Conservation (phyloP, 192 early-diverging fungal species). For the Gryganskiella cystojenkinii region DNA sequence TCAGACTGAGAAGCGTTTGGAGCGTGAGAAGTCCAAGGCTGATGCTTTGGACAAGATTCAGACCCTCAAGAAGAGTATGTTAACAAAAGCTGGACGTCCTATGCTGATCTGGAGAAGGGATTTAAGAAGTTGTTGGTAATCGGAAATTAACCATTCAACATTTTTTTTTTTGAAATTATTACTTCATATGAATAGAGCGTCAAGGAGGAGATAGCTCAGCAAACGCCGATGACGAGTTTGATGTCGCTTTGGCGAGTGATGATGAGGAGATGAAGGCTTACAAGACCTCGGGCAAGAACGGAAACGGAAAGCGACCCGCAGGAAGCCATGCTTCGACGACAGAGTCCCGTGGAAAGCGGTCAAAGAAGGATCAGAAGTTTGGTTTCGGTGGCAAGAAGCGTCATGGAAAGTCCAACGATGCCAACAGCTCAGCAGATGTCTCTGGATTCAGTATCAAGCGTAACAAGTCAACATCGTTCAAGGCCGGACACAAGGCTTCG, state of each 20-base stretch:
- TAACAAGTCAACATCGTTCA: constrained; percentile 51
- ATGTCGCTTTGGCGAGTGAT: constrained; percentile 66
- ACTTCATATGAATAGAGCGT: constrained; percentile 56
- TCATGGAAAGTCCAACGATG: constrained; percentile 79
- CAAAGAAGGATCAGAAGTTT: constrained; percentile 84
- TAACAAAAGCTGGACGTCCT: no score
- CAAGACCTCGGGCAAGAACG: constrained; percentile 9
- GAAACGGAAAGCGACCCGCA: constrained; percentile 4
- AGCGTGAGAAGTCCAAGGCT: constrained; percentile 88
- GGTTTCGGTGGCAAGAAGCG: constrained; percentile 94
- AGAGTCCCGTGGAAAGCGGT: constrained; percentile 34
- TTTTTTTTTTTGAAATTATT: neutral
- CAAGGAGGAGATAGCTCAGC: constrained; percentile 60
- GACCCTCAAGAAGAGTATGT: constrained; percentile 86
- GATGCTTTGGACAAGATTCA: constrained; percentile 93
- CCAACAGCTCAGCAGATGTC: constrained; percentile 80
- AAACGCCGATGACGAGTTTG: constrained; percentile 73
- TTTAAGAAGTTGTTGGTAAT: no score
- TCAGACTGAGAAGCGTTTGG: constrained; percentile 90
- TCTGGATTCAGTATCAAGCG: constrained; percentile 67
- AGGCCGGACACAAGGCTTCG: constrained; percentile 22
- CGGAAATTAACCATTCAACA: neutral
- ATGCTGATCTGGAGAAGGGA: no score
- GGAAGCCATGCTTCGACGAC: constrained; percentile 31
- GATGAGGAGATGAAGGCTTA: constrained; percentile 45